A percentile compares a stretch with the other conserved stretches of the same genome.
phyloP scores from a whole-genome alignment of 2,329 filamentous ascomycete genomes.

The Aspergillus chevalieri region DNA sequence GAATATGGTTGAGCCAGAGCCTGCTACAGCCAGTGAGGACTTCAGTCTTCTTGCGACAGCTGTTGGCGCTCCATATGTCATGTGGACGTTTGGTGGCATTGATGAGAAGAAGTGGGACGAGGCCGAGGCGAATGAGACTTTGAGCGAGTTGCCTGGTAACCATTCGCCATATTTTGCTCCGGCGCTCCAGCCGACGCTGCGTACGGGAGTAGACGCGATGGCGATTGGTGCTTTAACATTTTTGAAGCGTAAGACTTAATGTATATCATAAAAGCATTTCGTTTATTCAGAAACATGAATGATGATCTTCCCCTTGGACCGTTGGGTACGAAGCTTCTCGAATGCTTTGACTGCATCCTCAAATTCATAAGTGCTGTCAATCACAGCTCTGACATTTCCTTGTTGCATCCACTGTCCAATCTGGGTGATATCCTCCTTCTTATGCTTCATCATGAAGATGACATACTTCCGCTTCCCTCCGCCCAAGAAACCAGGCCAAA shows the following conservation, averaged over 20 bases:
- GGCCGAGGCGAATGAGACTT: conserved; percentile 39
- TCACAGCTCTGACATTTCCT: conserved; percentile 51
- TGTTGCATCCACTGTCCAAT: conserved; percentile 53
- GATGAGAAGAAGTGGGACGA: conserved; percentile 46
- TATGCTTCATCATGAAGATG: conserved; percentile 31
- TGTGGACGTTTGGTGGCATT: conserved; percentile 52
- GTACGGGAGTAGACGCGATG: conserved; percentile 46
- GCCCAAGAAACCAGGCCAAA: conserved; percentile 45
- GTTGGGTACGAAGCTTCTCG: conserved; percentile 51
- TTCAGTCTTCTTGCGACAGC: conserved; percentile 50
- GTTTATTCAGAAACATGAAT: conserved; percentile 27
- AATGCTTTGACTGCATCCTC: conserved; percentile 54
- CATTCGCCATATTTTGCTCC: conserved; percentile 55
- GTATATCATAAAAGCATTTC: neutral
- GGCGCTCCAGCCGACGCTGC: conserved; percentile 51
- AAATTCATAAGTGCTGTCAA: conserved; percentile 53
- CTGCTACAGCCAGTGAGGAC: conserved; percentile 50
- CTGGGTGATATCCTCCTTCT: conserved; percentile 41
- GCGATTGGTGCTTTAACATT: conserved; percentile 45
- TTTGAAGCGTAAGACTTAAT: conserved; percentile 5
- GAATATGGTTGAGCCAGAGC: conserved; percentile 32
- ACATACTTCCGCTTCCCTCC: conserved; percentile 41
- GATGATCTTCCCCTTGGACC: conserved; percentile 56
- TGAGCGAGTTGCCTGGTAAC: conserved; percentile 50
- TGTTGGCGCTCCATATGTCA: conserved; percentile 46